Conservation (phyloP, 2,329 filamentous ascomycete species). For the Zymoseptoria pseudotritici region DNA sequence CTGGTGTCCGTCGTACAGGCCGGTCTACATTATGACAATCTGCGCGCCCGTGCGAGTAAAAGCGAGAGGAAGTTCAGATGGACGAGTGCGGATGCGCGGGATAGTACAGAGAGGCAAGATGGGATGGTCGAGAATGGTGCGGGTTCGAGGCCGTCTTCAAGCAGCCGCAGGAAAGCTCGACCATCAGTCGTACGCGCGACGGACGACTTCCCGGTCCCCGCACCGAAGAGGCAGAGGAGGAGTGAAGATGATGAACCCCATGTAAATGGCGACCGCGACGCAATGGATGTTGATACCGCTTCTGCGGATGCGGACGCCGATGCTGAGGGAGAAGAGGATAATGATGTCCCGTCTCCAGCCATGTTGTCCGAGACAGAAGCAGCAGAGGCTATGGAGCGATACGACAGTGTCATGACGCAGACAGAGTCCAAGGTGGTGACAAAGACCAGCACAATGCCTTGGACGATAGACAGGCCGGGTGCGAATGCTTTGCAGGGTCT, state of each 20-base stretch:
- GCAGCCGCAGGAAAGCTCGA: conserved; percentile 11
- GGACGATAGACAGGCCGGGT: conserved; percentile 26
- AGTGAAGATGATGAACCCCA: conserved; percentile 28
- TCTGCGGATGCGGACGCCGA: conserved; percentile 19
- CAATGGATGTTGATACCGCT: conserved; percentile 38
- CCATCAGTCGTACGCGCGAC: conserved; percentile 13
- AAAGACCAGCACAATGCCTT: conserved; percentile 30
- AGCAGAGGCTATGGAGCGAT: conserved; percentile 22
- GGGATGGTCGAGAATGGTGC: conserved; percentile 11
- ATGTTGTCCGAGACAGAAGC: conserved; percentile 20
- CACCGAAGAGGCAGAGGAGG: conserved; percentile 27
- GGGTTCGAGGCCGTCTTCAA: conserved; percentile 8
- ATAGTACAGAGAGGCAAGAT: conserved; percentile 15
- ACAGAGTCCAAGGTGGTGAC: conserved; percentile 27
- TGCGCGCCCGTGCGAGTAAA: conserved; percentile 20
- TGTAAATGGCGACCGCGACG: conserved; percentile 36
- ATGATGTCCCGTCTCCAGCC: conserved; percentile 21
- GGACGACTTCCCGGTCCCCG: conserved; percentile 27
- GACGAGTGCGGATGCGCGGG: conserved; percentile 18
- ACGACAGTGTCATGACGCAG: conserved; percentile 29
- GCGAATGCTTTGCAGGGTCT: conserved; percentile 22
- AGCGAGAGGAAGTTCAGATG: conserved; percentile 21
- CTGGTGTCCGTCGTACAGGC: conserved; percentile 57
- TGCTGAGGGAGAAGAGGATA: conserved; percentile 20
- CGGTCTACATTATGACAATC: conserved; percentile 46